Conservation (phyloP, 306 rosid genomes). For the Pyrus betulifolia region DNA sequence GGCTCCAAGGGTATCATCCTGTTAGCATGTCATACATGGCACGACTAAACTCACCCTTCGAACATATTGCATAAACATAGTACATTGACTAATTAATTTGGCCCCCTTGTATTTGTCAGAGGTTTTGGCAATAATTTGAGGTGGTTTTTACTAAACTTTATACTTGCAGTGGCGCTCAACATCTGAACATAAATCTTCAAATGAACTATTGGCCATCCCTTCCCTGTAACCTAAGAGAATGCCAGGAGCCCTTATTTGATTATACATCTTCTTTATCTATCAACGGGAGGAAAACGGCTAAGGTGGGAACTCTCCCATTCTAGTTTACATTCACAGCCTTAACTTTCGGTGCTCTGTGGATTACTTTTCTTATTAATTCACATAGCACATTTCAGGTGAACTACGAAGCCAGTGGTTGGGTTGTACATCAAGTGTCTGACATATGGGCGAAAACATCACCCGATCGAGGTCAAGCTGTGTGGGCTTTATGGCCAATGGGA, state of each 20-base stretch:
- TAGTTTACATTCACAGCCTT: not conserved
- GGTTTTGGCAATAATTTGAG: not conserved
- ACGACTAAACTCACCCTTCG: not conserved
- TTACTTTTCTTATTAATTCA: constrained; percentile 3
- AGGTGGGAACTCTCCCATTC: constrained; percentile 42
- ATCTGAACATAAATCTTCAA: constrained; percentile 83
- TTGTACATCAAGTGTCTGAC: constrained; percentile 89
- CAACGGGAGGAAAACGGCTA: constrained; percentile 75
- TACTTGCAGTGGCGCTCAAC: constrained; percentile 85
- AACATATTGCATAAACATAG: not conserved
- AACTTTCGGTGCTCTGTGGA: not conserved
- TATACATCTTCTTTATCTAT: constrained; percentile 50
- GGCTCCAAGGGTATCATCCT: no score
- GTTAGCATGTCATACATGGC: no score
- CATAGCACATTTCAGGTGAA: constrained; percentile 57
- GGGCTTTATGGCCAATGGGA: constrained; percentile 98
- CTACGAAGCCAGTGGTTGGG: constrained; percentile 88
- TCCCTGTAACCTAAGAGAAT: constrained; percentile 81
- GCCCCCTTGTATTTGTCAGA: not conserved
- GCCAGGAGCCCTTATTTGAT: constrained; percentile 89
- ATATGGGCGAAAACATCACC: constrained; percentile 92
- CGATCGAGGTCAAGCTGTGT: constrained; percentile 81
- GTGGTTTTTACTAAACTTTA: constrained; percentile 21
- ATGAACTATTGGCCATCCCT: constrained; percentile 98
- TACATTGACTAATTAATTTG: not conserved